Evolutionary conservation across 2,329 filamentous ascomycete species (phyloP).

Genomic region (Colletotrichum zoysiae): DNA sequence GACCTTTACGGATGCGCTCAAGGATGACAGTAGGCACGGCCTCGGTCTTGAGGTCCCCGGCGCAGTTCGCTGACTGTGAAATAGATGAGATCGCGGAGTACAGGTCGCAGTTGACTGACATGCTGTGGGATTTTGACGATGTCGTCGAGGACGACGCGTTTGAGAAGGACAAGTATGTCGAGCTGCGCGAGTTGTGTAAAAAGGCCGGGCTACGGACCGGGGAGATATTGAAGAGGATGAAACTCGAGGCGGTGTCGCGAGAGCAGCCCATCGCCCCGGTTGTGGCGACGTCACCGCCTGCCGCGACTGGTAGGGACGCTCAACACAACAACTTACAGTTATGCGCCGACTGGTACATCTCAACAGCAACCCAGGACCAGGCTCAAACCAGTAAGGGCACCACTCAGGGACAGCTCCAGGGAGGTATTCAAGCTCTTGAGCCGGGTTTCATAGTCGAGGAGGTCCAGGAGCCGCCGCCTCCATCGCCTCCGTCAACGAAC

Average conservation of each 20-base stretch:
- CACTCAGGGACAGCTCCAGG: not conserved
- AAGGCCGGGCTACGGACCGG: conserved; percentile 62
- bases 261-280: conserved; percentile 17
- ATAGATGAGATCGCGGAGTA: conserved; percentile 64
- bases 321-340: not conserved
- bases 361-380: not conserved
- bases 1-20: conserved; percentile 64
- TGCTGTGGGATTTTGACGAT: conserved; percentile 71
- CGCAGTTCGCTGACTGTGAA: not conserved
- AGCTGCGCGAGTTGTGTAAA: conserved; percentile 62
- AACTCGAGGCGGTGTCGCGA: conserved; percentile 53
- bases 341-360: not conserved
- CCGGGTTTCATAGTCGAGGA: conserved; percentile 43
- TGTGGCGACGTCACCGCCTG: conserved; percentile 14
- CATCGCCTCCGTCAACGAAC: conserved; percentile 29
- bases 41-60: not conserved
- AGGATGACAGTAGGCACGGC: conserved; percentile 64
- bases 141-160: conserved; percentile 63
- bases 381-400: not conserved
- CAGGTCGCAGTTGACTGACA: conserved; percentile 60
- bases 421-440: not conserved
- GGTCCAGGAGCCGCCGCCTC: conserved; percentile 28
- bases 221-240: conserved; percentile 67
- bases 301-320: conserved; percentile 7
- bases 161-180: conserved; percentile 62